These are phyloP conservation scores for Viola odorata DNA, from an alignment of 345 rosid species.

Conservation along the genomic window DNA sequence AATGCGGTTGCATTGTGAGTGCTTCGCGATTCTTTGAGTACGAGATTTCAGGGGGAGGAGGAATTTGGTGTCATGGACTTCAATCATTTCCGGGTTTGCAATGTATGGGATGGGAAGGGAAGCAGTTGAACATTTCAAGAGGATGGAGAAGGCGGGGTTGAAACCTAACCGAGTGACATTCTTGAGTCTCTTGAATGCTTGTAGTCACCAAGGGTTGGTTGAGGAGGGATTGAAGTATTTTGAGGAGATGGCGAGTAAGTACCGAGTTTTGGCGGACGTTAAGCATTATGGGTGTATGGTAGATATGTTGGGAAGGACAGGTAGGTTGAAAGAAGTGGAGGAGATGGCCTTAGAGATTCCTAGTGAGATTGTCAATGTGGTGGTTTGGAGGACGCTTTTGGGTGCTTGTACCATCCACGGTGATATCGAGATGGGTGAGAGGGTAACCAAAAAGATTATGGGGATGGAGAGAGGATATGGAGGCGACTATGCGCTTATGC, in stretches of 20 bases:
- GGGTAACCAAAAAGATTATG: constrained; percentile 58
- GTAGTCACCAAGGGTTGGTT: constrained; percentile 82
- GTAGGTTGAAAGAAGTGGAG: constrained; percentile 78
- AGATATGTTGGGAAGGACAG: constrained; percentile 77
- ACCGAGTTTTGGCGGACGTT: constrained; percentile 45
- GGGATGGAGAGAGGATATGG: constrained; percentile 64
- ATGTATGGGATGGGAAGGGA: constrained; percentile 79
- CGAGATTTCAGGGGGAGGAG: constrained; percentile 38
- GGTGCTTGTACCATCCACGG: constrained; percentile 81
- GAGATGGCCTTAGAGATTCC: constrained; percentile 58
- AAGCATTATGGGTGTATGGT: constrained; percentile 78
- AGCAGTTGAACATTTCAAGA: constrained; percentile 48
- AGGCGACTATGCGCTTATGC: constrained; percentile 77
- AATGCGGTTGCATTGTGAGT: constrained; percentile 64
- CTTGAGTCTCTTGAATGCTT: constrained; percentile 70
- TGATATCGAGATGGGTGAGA: constrained; percentile 60
- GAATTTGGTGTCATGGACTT: constrained; percentile 76
- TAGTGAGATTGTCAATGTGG: constrained; percentile 33
- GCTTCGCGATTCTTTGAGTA: constrained; percentile 44
- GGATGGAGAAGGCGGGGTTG: constrained; percentile 53
- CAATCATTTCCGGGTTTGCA: constrained; percentile 74
- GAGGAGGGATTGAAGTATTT: constrained; percentile 66
- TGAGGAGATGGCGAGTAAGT: constrained; percentile 45
- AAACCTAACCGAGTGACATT: constrained; percentile 65
- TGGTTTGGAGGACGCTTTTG: constrained; percentile 78